Evolutionary conservation across 345 rosid species (phyloP).

Genomic region (Hibiscus mutabilis): DNA sequence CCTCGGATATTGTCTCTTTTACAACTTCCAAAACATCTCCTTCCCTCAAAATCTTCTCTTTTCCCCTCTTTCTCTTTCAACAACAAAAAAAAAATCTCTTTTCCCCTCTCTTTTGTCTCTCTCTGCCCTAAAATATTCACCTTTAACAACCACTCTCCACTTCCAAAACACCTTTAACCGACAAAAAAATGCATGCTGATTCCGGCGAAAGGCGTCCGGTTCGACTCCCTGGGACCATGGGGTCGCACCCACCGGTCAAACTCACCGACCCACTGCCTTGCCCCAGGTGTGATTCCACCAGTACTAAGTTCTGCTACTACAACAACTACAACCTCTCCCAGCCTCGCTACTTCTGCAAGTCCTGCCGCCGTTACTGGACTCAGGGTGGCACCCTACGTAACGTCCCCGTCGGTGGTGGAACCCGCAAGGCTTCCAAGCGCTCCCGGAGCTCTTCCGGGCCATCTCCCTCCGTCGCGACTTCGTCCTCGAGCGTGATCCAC

Average conservation of each 20-base stretch:
- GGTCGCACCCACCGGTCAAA: constrained; percentile 23
- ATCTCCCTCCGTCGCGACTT: constrained; percentile 13
- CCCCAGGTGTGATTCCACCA: constrained; percentile 47
- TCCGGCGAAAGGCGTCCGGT: constrained; percentile 17
- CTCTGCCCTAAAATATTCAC: not conserved
- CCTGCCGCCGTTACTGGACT: constrained; percentile 73
- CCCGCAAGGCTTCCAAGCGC: constrained; percentile 49
- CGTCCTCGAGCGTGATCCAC: constrained; percentile 17
- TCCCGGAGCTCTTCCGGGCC: constrained; percentile 24
- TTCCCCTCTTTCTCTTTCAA: no score
- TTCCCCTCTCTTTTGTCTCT: not conserved
- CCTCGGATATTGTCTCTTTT: constrained; percentile 10
- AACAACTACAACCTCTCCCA: constrained; percentile 61
- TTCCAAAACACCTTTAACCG: not conserved
- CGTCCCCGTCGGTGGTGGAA: constrained; percentile 57
- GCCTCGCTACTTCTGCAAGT: constrained; percentile 66
- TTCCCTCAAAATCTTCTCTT: not conserved
- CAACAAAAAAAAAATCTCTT: no score
- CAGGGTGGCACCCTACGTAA: constrained; percentile 62
- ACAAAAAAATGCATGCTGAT: constrained; percentile 29
- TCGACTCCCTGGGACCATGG: constrained; percentile 11
- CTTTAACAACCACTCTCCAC: not conserved
- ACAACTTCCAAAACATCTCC: constrained; percentile 9
- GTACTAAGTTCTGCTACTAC: constrained; percentile 63
- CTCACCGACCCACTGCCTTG: constrained; percentile 36